These are phyloP conservation scores for Gracilaria vermiculophylla DNA, from an alignment of 23 red algal genomes.

Conservation along the genomic window DNA sequence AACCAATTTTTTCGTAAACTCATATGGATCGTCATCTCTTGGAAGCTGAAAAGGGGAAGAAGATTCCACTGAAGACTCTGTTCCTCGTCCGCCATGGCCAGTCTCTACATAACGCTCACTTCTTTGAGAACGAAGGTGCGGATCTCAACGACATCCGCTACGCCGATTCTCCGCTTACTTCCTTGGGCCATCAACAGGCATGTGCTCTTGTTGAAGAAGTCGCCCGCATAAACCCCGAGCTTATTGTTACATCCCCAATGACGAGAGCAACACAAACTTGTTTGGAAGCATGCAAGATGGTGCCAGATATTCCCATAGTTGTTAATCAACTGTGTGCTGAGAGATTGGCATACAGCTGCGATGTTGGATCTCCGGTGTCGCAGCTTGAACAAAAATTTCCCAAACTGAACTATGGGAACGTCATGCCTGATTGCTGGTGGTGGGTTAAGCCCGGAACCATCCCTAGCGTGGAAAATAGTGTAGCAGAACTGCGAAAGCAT, in stretches of 20 bases:
- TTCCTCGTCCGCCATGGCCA: conserved; percentile 52
- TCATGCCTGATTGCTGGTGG: conserved; percentile 57
- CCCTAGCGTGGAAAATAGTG: background rate
- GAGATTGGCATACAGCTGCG: conserved; percentile 35
- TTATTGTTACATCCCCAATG: conserved; percentile 48
- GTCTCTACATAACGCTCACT: conserved; percentile 53
- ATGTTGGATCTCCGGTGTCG: conserved; percentile 18
- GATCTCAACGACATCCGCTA: conserved; percentile 33
- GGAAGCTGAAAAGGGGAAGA: background rate
- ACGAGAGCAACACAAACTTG: conserved; percentile 50
- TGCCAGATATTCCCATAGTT: background rate
- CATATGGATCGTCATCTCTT: conserved; percentile 40
- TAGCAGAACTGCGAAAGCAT: conserved; percentile 5
- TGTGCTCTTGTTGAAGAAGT: background rate
- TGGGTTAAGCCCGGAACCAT: conserved; percentile 16
- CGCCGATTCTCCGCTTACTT: conserved; percentile 43
- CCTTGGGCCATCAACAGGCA: conserved; percentile 22
- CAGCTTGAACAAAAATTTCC: conserved; percentile 11
- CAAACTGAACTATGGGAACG: background rate
- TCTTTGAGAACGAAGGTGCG: background rate
- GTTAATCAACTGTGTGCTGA: conserved; percentile 33
- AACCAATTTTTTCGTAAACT: background rate
- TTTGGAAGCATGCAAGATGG: background rate
- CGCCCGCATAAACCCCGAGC: background rate
- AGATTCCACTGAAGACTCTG: conserved; percentile 36